These are phyloP conservation scores for Monilinia laxa DNA, from an alignment of 2,329 filamentous ascomycete genomes.

Conservation along the genomic window DNA sequence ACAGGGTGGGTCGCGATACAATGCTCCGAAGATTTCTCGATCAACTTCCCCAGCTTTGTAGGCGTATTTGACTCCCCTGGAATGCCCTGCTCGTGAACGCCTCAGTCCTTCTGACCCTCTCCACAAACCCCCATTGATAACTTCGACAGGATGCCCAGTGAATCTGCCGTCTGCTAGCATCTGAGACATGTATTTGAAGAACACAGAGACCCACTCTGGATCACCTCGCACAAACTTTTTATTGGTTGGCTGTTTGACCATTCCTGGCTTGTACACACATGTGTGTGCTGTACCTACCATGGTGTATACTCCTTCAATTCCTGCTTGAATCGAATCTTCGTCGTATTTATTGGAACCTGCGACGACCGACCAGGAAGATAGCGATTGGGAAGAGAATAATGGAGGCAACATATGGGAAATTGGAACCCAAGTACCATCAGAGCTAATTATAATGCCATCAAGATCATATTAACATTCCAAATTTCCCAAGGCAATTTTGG, in stretches of 20 bases:
- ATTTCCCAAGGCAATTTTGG: slow-evolving; percentile 21
- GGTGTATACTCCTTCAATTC: slow-evolving; percentile 4
- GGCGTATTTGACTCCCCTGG: slow-evolving; percentile 63
- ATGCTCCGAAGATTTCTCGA: neutral
- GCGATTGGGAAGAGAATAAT: neutral
- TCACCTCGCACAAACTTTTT: slow-evolving; percentile 3
- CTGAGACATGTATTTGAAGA: slow-evolving; percentile 28
- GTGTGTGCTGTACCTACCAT: slow-evolving; percentile 15
- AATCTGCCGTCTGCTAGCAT: slow-evolving; percentile 51
- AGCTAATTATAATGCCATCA: slow-evolving; percentile 32
- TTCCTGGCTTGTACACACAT: neutral
- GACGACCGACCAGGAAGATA: slow-evolving; percentile 1
- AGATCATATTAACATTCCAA: slow-evolving; percentile 28
- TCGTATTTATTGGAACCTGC: slow-evolving; percentile 11
- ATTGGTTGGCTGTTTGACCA: slow-evolving; percentile 12
- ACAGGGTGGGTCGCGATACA: neutral
- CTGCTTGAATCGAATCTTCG: neutral
- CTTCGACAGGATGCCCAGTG: slow-evolving; percentile 49
- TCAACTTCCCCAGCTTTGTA: slow-evolving; percentile 40
- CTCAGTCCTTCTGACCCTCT: slow-evolving; percentile 51
- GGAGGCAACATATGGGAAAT: slow-evolving; percentile 5
- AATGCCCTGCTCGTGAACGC: slow-evolving; percentile 58
- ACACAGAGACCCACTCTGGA: neutral
- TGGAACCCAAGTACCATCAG: slow-evolving; percentile 21
- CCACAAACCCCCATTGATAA: slow-evolving; percentile 49